These are phyloP conservation scores for Pseudopyricularia javanii DNA, from an alignment of 2,329 filamentous ascomycete species.

Conservation along the genomic window DNA sequence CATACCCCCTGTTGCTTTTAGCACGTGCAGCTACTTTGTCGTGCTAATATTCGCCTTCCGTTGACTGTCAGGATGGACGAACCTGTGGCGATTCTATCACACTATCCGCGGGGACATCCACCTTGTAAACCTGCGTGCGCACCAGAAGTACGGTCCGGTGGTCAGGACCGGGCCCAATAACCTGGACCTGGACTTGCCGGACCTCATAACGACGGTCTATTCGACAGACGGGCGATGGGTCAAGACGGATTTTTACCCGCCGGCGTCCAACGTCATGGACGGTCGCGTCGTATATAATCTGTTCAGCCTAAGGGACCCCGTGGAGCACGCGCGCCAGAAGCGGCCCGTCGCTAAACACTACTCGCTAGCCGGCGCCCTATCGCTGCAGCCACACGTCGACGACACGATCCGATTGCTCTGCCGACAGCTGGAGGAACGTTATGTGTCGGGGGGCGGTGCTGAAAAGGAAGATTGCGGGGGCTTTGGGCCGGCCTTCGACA, in stretches of 20 bases:
- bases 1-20: no score
- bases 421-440: slow-evolving; percentile 15
- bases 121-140: neutral
- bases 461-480: slow-evolving; percentile 10
- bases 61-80: neutral
- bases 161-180: slow-evolving; percentile 27
- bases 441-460: slow-evolving; percentile 11
- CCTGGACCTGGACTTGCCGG: slow-evolving; percentile 22
- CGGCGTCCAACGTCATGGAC: slow-evolving; percentile 10
- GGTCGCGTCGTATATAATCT: slow-evolving; percentile 19
- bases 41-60: neutral
- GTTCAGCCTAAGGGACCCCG: slow-evolving; percentile 21
- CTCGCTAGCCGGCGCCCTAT: slow-evolving; percentile 12
- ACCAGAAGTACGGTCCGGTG: slow-evolving; percentile 20
- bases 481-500: neutral
- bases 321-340: slow-evolving; percentile 16
- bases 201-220: slow-evolving; percentile 23
- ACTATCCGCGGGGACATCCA: neutral
- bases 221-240: slow-evolving; percentile 14
- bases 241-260: slow-evolving; percentile 4
- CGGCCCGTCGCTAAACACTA: slow-evolving; percentile 19
- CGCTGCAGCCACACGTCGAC: slow-evolving; percentile 13
- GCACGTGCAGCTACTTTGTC: no score
- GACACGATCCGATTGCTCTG: slow-evolving; percentile 16
- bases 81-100: neutral